Base-by-base conservation (phyloP, 345 rosid species). In the Jatropha curcas region DNA sequence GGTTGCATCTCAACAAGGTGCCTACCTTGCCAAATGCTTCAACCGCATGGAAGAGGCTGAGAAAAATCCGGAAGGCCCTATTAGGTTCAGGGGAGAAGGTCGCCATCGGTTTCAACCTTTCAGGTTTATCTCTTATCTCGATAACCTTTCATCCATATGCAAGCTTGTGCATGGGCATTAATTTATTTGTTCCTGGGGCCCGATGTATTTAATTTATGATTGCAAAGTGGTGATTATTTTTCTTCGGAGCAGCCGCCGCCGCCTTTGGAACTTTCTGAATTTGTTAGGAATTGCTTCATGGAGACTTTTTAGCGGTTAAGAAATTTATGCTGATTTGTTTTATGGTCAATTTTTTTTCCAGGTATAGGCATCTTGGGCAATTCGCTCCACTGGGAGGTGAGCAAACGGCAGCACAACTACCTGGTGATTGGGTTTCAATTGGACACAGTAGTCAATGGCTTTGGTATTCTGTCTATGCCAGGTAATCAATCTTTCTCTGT, bases 331-430 rank as follows among this genome's bases (percentile, higher is more conserved):
- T 65, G 31, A 65, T 64, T 64, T 41, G 9, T 12, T 48, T 16
- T 20, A 24, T 27, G 53, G n/a, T 16, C 4, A 4, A 1, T n/a
- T 5, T 24, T 10, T n/a, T 33, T n/a, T 53, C 8, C 75, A 95
- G 99, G 89, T 93, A 95, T 73, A 87, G 71, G 87, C 99, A 95
- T 81, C 78, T 95, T 28, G 99, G 98, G 74, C 93, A 88, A 71
- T 95, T 95, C 83, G 98, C 98, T 66, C 99, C 99, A 24, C 41
- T 95, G 70, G 99, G 99, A 82, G 99, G 98, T 48, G 99, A 95
- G 75, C 92, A 95, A 81, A 90, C 99, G 7, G 99, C 98, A 34
- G 99, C 99, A 22, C 89, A 93, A 55, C 98, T 95, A 63, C 99
- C 99, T 5, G 94, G 97, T 39, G 99, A 95, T 70, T 89, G 91